Percentiles rank a stretch among this genome's conserved stretches.
Conservation (phyloP, 306 rosid genomes). For the Lathyrus oleraceus region DNA sequence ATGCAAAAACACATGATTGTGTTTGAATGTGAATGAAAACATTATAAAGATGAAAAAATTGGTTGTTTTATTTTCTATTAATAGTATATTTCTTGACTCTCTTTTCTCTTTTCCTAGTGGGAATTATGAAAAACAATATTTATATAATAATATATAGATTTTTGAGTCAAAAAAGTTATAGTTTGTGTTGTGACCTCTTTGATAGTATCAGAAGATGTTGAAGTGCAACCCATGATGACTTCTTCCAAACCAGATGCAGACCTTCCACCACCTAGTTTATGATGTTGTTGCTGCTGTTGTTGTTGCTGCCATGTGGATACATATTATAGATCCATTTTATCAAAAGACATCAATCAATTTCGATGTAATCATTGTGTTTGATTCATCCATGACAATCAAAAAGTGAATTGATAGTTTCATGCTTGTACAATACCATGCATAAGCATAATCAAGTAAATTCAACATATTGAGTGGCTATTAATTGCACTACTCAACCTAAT, state of each 20-base stretch:
- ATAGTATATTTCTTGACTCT: constrained; percentile 32
- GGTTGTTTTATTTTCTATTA: constrained; percentile 20
- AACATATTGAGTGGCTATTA: neutral
- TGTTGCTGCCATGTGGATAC: constrained; percentile 45
- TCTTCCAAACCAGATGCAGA: constrained; percentile 97
- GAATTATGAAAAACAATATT: constrained; percentile 40
- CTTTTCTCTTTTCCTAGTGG: constrained; percentile 31
- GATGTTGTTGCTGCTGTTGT: constrained; percentile 73
- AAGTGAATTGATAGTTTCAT: constrained; percentile 43
- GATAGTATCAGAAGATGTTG: constrained; percentile 44
- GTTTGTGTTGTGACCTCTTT: constrained; percentile 55
- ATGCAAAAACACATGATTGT: constrained; percentile 11
- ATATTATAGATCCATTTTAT: constrained; percentile 25
- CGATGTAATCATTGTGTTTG: constrained; percentile 52
- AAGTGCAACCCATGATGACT: constrained; percentile 98
- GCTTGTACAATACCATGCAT: constrained; percentile 37
- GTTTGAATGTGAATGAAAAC: neutral
- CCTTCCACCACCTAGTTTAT: constrained; percentile 69
- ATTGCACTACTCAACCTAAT: constrained; percentile 27
- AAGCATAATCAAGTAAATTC: neutral
- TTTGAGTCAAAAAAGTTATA: constrained; percentile 43
- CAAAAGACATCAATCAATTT: constrained; percentile 25
- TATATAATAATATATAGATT: too few relatives aligned
- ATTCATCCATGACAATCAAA: constrained; percentile 35
- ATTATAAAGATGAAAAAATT: constrained; percentile 1